A percentile compares a stretch with the other conserved stretches of the same genome.
Evolutionary conservation across 2,329 filamentous ascomycete species (phyloP).

Genomic region (Penicillium capsulatum): DNA sequence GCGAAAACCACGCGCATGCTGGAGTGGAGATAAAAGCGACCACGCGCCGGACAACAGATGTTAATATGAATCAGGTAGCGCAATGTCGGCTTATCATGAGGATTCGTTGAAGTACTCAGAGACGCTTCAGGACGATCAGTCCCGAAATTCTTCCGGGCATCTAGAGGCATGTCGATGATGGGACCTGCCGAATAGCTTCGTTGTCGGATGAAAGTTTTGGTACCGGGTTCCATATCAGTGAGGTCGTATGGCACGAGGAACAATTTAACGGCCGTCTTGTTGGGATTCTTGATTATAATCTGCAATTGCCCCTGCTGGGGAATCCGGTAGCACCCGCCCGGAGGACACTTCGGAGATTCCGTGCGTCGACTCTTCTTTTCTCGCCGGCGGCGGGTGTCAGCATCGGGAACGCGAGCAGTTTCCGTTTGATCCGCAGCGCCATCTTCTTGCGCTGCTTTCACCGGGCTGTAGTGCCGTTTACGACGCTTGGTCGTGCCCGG

Average conservation of each 20-base stretch:
- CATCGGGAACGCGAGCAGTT: conserved; percentile 16
- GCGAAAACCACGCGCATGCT: conserved; percentile 92
- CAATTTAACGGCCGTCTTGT: conserved; percentile 95
- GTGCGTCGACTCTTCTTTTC: conserved; percentile 60
- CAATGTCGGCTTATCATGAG: conserved; percentile 61
- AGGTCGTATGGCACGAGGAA: conserved; percentile 93
- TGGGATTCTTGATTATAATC: conserved; percentile 96
- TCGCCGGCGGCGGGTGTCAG: conserved; percentile 41
- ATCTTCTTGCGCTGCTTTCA: conserved; percentile 10
- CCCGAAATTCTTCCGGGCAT: conserved; percentile 39
- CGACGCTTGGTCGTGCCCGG: conserved; percentile 36
- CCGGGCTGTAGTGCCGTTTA: conserved; percentile 35
- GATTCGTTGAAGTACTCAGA: conserved; percentile 40
- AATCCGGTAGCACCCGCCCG: conserved; percentile 88
- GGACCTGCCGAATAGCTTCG: conserved; percentile 86
- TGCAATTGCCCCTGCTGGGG: conserved; percentile 91
- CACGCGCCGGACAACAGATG: conserved; percentile 80
- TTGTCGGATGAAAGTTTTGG: conserved; percentile 94
- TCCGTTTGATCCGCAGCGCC: conserved; percentile 9
- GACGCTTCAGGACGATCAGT: conserved; percentile 54
- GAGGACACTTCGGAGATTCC: conserved; percentile 62
- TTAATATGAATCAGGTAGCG: conserved; percentile 90
- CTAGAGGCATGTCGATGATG: conserved; percentile 67
- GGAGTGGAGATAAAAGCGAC: conserved; percentile 85
- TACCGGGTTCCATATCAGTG: conserved; percentile 84